Evolutionary conservation across 805 yeast species (phyloP).

Genomic region (Sporopachydermia lactativora): DNA sequence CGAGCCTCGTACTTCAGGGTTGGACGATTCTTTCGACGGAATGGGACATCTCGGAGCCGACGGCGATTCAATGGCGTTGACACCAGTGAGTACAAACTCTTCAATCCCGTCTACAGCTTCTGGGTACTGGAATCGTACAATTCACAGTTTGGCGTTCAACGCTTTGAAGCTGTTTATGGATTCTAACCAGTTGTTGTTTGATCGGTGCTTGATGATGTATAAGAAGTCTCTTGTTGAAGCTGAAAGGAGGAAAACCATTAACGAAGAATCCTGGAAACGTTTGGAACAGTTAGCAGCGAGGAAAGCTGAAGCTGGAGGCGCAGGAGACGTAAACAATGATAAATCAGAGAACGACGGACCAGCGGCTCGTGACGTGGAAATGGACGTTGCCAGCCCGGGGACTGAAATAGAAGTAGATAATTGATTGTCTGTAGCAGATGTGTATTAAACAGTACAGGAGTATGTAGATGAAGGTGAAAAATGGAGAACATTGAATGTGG

Average conservation of each 20-base stretch:
- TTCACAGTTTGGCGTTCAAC: constrained; percentile 78
- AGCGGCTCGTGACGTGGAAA: not conserved
- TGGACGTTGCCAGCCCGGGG: constrained; percentile 2
- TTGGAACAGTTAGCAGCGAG: constrained; percentile 44
- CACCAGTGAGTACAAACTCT: constrained; percentile 12
- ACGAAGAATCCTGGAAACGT: constrained; percentile 58
- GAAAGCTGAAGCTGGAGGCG: constrained; percentile 12
- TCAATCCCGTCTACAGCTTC: constrained; percentile 22
- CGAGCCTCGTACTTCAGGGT: constrained; percentile 9
- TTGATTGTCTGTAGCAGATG: too few species aligned
- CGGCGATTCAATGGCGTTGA: constrained; percentile 13
- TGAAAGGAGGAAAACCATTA: constrained; percentile 42
- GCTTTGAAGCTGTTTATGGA: constrained; percentile 89
- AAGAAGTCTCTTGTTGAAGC: constrained; percentile 69
- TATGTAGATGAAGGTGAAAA: too few species aligned
- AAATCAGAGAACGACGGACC: not conserved
- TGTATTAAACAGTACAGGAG: too few species aligned
- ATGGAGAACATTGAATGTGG: too few species aligned
- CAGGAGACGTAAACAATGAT: not conserved
- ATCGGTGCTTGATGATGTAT: constrained; percentile 81
- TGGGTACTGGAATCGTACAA: constrained; percentile 87
- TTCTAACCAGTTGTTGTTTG: constrained; percentile 80
- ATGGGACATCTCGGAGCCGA: constrained; percentile 20
- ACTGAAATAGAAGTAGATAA: not conserved
- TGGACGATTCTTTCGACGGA: constrained; percentile 15